These are phyloP conservation scores for Platanthera guangdongensis DNA, from an alignment of 106 monocot species.

Conservation along the genomic window DNA sequence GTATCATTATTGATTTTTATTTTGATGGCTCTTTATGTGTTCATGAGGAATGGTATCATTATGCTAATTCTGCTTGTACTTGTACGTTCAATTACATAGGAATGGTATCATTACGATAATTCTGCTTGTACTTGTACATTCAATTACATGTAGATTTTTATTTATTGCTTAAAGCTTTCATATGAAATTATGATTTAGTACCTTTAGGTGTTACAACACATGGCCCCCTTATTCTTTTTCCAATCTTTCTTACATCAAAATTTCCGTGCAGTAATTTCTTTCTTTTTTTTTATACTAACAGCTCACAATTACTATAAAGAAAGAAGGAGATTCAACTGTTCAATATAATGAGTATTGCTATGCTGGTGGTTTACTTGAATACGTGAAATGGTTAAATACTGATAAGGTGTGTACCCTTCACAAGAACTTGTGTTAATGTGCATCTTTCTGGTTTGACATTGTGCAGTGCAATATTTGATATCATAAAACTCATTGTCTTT, in stretches of 20 bases:
- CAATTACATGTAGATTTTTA: too few relatives aligned
- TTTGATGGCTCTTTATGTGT: too few relatives aligned
- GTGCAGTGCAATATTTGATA: neutral
- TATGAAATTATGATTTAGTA: too few relatives aligned
- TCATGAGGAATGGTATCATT: too few relatives aligned
- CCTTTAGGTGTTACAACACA: too few relatives aligned
- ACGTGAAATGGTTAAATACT: constrained; percentile 91
- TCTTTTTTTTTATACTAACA: constrained; percentile 19
- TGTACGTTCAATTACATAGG: too few relatives aligned
- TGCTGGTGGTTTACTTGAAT: constrained; percentile 93
- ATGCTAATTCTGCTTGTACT: too few relatives aligned
- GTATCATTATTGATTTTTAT: too few relatives aligned
- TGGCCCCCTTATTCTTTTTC: neutral
- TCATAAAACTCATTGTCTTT: neutral
- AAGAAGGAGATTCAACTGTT: constrained; percentile 46
- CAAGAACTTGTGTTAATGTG: neutral
- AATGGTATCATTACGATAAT: too few relatives aligned
- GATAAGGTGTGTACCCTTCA: constrained; percentile 61
- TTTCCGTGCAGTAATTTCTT: neutral
- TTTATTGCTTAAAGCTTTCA: too few relatives aligned
- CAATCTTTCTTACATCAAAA: constrained; percentile 3
- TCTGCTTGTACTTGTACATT: too few relatives aligned
- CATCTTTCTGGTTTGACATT: neutral
- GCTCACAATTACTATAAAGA: constrained; percentile 86
- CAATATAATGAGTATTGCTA: constrained; percentile 75